phyloP scores from a whole-genome alignment of 192 early-diverging fungal species.

The Dimargaris verticillata region DNA sequence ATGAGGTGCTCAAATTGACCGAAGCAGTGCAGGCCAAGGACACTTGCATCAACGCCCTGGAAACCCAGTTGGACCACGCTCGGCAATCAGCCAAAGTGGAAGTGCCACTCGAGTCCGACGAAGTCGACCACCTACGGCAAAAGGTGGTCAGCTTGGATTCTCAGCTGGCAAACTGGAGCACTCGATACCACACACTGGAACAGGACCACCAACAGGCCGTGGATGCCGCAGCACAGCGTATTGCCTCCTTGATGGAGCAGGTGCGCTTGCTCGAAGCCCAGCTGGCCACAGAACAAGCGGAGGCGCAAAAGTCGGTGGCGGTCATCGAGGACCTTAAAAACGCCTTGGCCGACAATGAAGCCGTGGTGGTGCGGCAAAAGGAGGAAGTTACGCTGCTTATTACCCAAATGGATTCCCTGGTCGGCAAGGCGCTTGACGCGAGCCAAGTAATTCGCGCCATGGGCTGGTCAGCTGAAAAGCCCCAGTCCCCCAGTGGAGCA shows the following conservation, averaged over 20 bases:
- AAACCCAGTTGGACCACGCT: slow-evolving; percentile 11
- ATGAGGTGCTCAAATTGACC: slow-evolving; percentile 4
- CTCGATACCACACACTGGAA: too few relatives aligned
- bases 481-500: not conserved
- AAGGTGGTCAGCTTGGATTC: not conserved
- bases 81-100: not conserved
- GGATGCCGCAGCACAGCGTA: not conserved
- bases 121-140: not conserved
- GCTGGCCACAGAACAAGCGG: not conserved
- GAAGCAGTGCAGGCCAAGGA: slow-evolving; percentile 10
- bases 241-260: not conserved
- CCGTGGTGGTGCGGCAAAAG: not conserved
- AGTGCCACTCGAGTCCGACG: too few relatives aligned
- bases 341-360: not conserved
- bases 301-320: not conserved
- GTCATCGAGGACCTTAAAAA: slow-evolving; percentile 4
- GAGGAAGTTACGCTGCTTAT: not conserved
- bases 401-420: slow-evolving; percentile 1
- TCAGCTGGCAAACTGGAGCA: not conserved
- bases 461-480: not conserved
- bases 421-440: slow-evolving; percentile 4
- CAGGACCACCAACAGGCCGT: not conserved
- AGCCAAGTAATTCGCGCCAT: not conserved
- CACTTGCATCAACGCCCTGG: slow-evolving; percentile 7
- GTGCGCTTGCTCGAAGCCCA: not conserved